These are phyloP conservation scores for Cladosporium sphaerospermum DNA, from an alignment of 2,329 filamentous ascomycete species.

Conservation along the genomic window DNA sequence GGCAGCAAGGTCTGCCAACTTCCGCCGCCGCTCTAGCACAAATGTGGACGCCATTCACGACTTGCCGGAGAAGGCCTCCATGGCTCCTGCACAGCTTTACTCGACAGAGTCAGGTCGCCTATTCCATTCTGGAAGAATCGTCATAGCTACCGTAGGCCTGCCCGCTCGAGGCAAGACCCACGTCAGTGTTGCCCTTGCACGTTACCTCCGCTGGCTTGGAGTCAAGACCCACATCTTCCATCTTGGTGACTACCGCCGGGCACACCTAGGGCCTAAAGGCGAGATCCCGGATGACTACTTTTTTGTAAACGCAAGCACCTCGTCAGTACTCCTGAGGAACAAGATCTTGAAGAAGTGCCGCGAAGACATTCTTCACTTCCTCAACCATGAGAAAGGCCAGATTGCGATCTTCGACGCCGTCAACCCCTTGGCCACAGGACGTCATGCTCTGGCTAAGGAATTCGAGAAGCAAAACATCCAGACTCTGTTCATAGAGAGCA, in stretches of 20 bases:
- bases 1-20: constrained; percentile 81
- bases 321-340: constrained; percentile 87
- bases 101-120: constrained; percentile 95
- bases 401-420: constrained; percentile 98
- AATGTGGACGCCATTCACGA: constrained; percentile 98
- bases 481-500: constrained; percentile 95
- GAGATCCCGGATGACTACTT: constrained; percentile 96
- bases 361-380: constrained; percentile 92
- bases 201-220: constrained; percentile 93
- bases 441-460: constrained; percentile 82
- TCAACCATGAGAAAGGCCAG: constrained; percentile 95
- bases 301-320: constrained; percentile 86
- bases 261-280: constrained; percentile 75
- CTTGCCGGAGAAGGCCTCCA: constrained; percentile 70
- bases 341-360: constrained; percentile 97
- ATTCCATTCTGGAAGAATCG: constrained; percentile 94
- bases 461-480: constrained; percentile 96
- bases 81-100: constrained; percentile 94
- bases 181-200: constrained; percentile 88
- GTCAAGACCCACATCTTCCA: constrained; percentile 99
- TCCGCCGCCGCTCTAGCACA: constrained; percentile 87
- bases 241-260: constrained; percentile 89
- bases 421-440: constrained; percentile 77
- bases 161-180: constrained; percentile 97
- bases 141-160: constrained; percentile 92